Base-by-base conservation (phyloP, 768 basidiomycete species). In the Mycena rebaudengoi region DNA sequence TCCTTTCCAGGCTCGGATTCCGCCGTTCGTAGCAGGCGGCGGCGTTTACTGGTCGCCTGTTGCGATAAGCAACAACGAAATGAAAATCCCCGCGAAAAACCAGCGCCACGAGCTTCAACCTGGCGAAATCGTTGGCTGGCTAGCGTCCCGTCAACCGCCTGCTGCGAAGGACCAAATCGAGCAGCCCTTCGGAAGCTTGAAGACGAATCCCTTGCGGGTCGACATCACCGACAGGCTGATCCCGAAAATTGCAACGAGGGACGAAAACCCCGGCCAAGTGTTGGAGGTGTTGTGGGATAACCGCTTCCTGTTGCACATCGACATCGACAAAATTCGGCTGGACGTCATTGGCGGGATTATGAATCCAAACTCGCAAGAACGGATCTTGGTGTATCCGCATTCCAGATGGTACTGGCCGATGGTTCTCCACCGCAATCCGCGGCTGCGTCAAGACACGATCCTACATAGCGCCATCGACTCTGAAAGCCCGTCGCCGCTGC, bases 11-110 rank as follows among this genome's bases (percentile, higher is more conserved):
- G 55, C 67, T 8, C 68, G 62, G 5, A 67, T 73, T 10, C 67
- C 39, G 23, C 69, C 74, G 35, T 90, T 91, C 62, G 78, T 80
- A 13, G 83, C 84, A 8, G 92, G 91, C 7, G 86, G 81, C 26
- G 83, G 86, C 16, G 91, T 93, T 3, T 70, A 86, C 35, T 92
- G 89, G 89, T 77, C 79, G 5, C 89, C 90, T 7, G 84, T 86
- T 10, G 59, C 80, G 26, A 71, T 83, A 14, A 67, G 67, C 21
- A 70, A 65, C 0, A 65, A 66, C 40, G 37, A 39, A n/a, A 66
- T 80, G 59, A 67, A 68, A 28, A 67, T 71, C 21, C 35, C 73
- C 11, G 35, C 62, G 41, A 58, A 41, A 11, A 48, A 69, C 20
- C 26, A 64, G 21, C 60, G 57, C 8, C 26, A 52, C 21, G 53